phyloP scores from a whole-genome alignment of 352 stramenopile genomes.

The Halophytophthora batemanensis region DNA sequence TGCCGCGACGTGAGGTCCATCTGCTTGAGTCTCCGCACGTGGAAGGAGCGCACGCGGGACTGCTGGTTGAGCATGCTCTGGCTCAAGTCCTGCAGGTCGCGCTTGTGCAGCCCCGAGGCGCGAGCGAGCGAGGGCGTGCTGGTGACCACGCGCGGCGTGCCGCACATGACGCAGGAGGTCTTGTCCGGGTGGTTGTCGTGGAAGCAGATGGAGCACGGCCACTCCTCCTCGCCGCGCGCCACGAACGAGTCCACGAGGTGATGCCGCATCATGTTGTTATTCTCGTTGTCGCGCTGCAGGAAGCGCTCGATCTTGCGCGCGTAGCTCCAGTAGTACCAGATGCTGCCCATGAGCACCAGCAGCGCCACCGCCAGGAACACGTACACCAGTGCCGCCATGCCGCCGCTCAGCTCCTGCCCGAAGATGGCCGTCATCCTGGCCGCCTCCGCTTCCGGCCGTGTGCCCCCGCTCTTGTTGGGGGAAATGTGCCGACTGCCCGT shows the following conservation, averaged over 20 bases:
- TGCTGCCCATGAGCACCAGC: conserved; percentile 61
- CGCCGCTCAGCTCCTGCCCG: conserved; percentile 65
- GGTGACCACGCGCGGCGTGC: conserved; percentile 65
- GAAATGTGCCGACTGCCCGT: no score
- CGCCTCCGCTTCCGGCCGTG: conserved; percentile 4
- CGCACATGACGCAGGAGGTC: conserved; percentile 80
- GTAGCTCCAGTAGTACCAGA: conserved; percentile 90
- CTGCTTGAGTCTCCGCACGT: conserved; percentile 81
- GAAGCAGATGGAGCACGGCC: conserved; percentile 87
- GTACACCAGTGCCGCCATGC: conserved; percentile 73
- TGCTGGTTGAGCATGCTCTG: conserved; percentile 79
- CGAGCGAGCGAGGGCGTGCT: conserved; percentile 58
- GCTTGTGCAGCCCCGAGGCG: conserved; percentile 69
- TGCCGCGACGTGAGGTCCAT: conserved; percentile 81
- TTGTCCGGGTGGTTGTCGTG: conserved; percentile 86
- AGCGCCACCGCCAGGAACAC: conserved; percentile 71
- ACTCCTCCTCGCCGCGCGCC: conserved; percentile 74
- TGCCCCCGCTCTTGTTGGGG: no score
- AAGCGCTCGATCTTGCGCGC: conserved; percentile 85
- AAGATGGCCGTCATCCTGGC: conserved; percentile 75
- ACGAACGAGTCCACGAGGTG: conserved; percentile 84
- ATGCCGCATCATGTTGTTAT: conserved; percentile 90
- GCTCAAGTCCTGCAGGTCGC: conserved; percentile 55
- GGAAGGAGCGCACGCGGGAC: conserved; percentile 78
- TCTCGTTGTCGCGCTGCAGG: conserved; percentile 73